Conservation (phyloP, 192 early-diverging fungal species). For the Anaeromyces robustus region DNA sequence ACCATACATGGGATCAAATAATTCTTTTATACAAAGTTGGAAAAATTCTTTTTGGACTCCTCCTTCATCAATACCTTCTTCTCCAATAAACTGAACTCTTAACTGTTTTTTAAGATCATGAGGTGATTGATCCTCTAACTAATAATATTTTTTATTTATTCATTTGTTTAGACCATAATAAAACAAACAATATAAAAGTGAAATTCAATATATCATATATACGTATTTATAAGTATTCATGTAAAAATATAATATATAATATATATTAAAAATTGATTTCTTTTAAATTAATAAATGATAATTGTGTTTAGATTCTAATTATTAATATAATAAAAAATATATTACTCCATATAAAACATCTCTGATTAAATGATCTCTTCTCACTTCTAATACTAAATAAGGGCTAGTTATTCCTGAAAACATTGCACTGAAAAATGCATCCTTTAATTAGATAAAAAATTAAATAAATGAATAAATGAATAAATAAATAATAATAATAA, state of each 20-base stretch:
- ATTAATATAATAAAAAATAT: conserved; percentile 39
- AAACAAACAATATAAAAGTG: too few species aligned
- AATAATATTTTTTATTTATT: too few species aligned
- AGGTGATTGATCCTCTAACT: conserved; percentile 61
- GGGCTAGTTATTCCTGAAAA: conserved; percentile 60
- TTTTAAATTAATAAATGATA: too few species aligned
- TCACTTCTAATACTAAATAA: conserved; percentile 53
- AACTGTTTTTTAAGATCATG: conserved; percentile 84
- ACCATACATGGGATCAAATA: neutral
- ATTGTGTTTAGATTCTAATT: too few species aligned
- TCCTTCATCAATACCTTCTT: conserved; percentile 48
- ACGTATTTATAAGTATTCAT: too few species aligned
- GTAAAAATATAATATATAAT: too few species aligned
- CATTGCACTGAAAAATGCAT: conserved; percentile 63
- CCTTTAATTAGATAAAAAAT: too few species aligned
- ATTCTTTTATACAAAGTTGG: neutral
- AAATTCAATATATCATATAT: too few species aligned
- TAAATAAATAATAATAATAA: too few species aligned
- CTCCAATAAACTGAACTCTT: conserved; percentile 76
- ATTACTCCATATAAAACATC: conserved; percentile 49
- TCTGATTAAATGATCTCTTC: conserved; percentile 51
- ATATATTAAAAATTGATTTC: too few species aligned
- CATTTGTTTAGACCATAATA: too few species aligned
- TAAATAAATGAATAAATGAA: too few species aligned
- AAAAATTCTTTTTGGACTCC: conserved; percentile 1